Conservation (phyloP, 331 rosid genomes). For the Ulmus americana region DNA sequence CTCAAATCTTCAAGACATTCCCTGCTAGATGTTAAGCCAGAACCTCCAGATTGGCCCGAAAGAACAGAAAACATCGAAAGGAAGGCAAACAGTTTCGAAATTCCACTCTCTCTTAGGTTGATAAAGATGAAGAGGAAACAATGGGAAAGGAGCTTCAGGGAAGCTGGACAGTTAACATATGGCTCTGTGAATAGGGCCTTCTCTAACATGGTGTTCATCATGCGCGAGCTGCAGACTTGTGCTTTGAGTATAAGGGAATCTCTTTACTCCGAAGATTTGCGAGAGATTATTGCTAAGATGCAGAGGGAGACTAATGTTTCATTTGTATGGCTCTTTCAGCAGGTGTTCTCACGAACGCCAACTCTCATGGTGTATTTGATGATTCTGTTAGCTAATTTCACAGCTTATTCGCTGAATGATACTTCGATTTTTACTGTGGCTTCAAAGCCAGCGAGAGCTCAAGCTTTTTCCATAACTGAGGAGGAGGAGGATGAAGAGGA, state of each 20-base stretch:
- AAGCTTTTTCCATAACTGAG: slow-evolving; percentile 1
- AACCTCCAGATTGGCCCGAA: slow-evolving; percentile 63
- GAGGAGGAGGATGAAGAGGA: slow-evolving; percentile 1
- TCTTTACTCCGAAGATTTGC: slow-evolving; percentile 49
- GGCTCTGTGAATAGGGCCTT: slow-evolving; percentile 58
- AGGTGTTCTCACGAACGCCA: slow-evolving; percentile 59
- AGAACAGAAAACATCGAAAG: slow-evolving; percentile 46
- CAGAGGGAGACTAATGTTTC: slow-evolving; percentile 56
- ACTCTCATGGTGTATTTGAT: slow-evolving; percentile 54
- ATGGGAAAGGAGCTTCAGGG: slow-evolving; percentile 32
- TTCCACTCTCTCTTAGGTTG: slow-evolving; percentile 65
- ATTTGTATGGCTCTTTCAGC: slow-evolving; percentile 70
- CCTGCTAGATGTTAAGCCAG: slow-evolving; percentile 43
- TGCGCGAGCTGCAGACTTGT: slow-evolving; percentile 60
- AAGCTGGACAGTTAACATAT: slow-evolving; percentile 26
- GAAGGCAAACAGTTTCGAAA: slow-evolving; percentile 46
- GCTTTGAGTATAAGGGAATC: slow-evolving; percentile 48
- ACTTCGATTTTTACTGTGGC: slow-evolving; percentile 25
- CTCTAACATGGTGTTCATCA: slow-evolving; percentile 58
- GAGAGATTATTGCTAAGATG: slow-evolving; percentile 38
- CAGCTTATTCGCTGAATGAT: slow-evolving; percentile 42
- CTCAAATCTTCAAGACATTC: slow-evolving; percentile 45
- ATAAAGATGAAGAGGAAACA: slow-evolving; percentile 62
- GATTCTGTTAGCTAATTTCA: slow-evolving; percentile 64
- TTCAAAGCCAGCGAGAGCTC: slow-evolving; percentile 16